Percentiles rank a stretch among this genome's conserved stretches.
Conservation (phyloP, 208 protist genomes). For the Leishmania amazonensis region DNA sequence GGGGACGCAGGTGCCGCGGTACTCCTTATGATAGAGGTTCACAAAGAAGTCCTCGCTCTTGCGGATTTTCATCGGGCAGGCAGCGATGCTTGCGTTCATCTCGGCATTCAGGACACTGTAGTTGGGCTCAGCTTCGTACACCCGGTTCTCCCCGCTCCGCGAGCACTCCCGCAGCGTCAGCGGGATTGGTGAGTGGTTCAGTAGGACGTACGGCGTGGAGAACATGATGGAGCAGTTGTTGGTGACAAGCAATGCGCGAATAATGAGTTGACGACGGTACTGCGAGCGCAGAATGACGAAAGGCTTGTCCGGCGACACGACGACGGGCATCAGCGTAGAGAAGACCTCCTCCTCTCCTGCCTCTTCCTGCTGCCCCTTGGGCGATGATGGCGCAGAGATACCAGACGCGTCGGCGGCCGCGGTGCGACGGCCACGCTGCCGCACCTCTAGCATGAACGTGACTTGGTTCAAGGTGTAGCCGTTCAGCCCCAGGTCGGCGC, state of each 20-base stretch:
- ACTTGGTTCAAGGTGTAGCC: conserved; percentile 34
- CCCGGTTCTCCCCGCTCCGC: conserved; percentile 36
- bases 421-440: conserved; percentile 24
- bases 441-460: conserved; percentile 43
- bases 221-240: conserved; percentile 46
- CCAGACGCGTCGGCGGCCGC: background rate
- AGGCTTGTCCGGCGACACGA: conserved; percentile 16
- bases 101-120: conserved; percentile 55
- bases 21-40: conserved; percentile 47
- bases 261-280: conserved; percentile 40
- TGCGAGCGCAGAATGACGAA: conserved; percentile 37
- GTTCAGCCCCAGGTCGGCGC: conserved; percentile 41
- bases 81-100: conserved; percentile 61
- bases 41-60: conserved; percentile 77
- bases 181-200: conserved; percentile 76
- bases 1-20: conserved; percentile 54
- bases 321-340: conserved; percentile 22
- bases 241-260: conserved; percentile 34
- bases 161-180: conserved; percentile 69
- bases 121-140: conserved; percentile 43
- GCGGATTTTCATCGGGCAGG: conserved; percentile 40
- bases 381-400: conserved; percentile 18
- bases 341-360: conserved; percentile 32
- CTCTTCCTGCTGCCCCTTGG: background rate
- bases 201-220: conserved; percentile 63